These are phyloP conservation scores for Botrytis porri DNA, from an alignment of 2,329 filamentous ascomycete species.

Conservation along the genomic window DNA sequence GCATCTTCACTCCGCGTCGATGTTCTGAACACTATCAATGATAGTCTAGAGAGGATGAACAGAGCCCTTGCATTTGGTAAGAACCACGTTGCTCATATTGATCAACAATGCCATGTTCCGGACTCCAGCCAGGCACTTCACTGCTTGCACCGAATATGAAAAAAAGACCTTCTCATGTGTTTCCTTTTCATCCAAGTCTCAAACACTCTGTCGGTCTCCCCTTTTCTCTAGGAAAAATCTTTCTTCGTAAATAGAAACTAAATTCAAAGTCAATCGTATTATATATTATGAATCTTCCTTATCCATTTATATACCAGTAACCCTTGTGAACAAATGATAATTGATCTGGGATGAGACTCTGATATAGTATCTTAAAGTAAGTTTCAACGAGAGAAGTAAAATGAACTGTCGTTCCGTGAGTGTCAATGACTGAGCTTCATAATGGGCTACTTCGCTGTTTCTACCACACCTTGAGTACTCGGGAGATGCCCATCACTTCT, in stretches of 20 bases:
- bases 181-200: neutral
- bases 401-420: neutral
- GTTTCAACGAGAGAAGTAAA: neutral
- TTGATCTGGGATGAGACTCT: too few species aligned
- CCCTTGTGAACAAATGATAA: neutral
- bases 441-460: neutral
- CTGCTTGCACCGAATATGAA: neutral
- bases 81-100: neutral
- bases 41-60: neutral
- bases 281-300: neutral
- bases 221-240: neutral
- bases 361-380: too few species aligned
- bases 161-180: too few species aligned
- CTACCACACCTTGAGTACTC: neutral
- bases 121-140: neutral
- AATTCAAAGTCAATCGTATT: too few species aligned
- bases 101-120: neutral
- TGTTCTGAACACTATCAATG: rapidly evolving
- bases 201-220: rapidly evolving
- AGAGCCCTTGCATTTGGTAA: rapidly evolving
- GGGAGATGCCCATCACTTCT: neutral
- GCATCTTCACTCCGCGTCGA: neutral
- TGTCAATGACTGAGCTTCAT: neutral
- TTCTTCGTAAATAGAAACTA: neutral
- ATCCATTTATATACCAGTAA: neutral